A percentile compares a stretch with the other conserved stretches of the same genome.
Evolutionary conservation across 257 asterid genomes (phyloP).

Genomic region (Solanum pennellii): DNA sequence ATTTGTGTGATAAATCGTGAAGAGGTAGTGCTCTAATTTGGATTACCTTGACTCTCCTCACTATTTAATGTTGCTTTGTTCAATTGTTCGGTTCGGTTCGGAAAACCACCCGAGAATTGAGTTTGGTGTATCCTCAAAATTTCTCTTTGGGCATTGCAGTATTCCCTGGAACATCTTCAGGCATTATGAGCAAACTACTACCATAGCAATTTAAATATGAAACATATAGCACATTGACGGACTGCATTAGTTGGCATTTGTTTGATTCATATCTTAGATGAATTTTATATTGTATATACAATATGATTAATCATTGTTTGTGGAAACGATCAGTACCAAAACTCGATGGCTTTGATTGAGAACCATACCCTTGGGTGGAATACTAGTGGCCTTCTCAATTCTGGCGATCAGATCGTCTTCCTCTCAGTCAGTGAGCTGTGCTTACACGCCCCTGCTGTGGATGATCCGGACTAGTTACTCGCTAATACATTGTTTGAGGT

Average conservation of each 20-base stretch:
- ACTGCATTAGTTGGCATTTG: neutral
- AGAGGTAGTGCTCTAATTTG: too few species aligned
- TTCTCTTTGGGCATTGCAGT: neutral
- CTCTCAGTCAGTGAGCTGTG: conserved; percentile 56
- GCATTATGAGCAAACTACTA: too few species aligned
- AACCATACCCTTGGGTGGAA: conserved; percentile 37
- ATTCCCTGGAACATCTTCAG: neutral
- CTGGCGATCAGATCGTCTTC: conserved; percentile 60
- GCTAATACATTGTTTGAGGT: conserved; percentile 80
- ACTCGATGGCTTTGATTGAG: conserved; percentile 55
- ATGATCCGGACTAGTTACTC: conserved; percentile 57
- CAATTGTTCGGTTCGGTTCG: too few species aligned
- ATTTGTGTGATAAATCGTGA: too few species aligned
- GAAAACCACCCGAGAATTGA: too few species aligned
- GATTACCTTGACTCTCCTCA: too few species aligned
- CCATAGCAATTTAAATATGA: neutral
- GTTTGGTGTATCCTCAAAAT: too few species aligned
- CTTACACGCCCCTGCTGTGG: conserved; percentile 45
- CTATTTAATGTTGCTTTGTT: too few species aligned
- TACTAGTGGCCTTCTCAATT: conserved; percentile 35
- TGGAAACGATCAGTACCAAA: conserved; percentile 43
- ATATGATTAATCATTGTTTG: conserved; percentile 1
- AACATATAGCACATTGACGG: neutral
- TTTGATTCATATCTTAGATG: neutral
- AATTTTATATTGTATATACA: conserved; percentile 6